Percentiles rank a stretch among this genome's conserved stretches.
These are phyloP conservation scores for Aspergillus indologenus DNA, from an alignment of 495 filamentous ascomycete genomes.

Conservation along the genomic window DNA sequence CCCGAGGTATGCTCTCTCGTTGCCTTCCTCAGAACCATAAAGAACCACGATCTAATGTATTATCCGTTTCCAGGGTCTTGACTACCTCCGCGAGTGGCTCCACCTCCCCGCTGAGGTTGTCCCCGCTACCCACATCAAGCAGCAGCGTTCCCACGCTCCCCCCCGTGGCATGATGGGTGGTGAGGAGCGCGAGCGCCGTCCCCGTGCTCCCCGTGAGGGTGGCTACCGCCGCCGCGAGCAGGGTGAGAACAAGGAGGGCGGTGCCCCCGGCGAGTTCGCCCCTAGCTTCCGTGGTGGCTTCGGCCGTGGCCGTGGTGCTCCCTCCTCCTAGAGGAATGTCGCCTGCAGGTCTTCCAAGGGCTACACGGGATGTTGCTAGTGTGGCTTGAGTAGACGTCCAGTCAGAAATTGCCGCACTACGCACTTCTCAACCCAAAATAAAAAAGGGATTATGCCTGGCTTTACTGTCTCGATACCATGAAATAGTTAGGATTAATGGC, in stretches of 20 bases:
- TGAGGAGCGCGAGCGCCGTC: conserved; percentile 80
- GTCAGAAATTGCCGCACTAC: conserved; percentile 31
- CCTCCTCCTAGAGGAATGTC: conserved; percentile 58
- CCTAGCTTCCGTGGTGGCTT: conserved; percentile 94
- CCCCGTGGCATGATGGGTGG: conserved; percentile 97
- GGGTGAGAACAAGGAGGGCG: conserved; percentile 85
- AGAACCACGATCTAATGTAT: not conserved
- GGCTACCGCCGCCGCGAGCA: conserved; percentile 88
- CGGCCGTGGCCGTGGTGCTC: conserved; percentile 81
- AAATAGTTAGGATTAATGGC: conserved; percentile 36
- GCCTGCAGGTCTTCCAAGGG: conserved; percentile 39
- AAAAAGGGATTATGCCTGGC: conserved; percentile 29
- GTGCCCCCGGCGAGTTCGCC: conserved; percentile 90
- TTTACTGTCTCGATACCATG: conserved; percentile 23
- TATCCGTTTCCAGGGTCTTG: conserved; percentile 63
- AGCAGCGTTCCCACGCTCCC: conserved; percentile 97
- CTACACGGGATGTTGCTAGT: conserved; percentile 26
- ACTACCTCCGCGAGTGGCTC: conserved; percentile 99
- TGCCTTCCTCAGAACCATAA: not conserved
- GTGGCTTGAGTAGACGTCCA: conserved; percentile 32
- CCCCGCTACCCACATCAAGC: conserved; percentile 99
- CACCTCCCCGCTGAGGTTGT: conserved; percentile 99
- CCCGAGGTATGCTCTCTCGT: conserved; percentile 57
- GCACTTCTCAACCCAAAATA: conserved; percentile 27
- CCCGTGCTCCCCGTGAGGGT: conserved; percentile 83